A percentile compares a stretch with the other conserved stretches of the same genome.
phyloP scores from a whole-genome alignment of 345 rosid species.

The Camelina hispida region DNA sequence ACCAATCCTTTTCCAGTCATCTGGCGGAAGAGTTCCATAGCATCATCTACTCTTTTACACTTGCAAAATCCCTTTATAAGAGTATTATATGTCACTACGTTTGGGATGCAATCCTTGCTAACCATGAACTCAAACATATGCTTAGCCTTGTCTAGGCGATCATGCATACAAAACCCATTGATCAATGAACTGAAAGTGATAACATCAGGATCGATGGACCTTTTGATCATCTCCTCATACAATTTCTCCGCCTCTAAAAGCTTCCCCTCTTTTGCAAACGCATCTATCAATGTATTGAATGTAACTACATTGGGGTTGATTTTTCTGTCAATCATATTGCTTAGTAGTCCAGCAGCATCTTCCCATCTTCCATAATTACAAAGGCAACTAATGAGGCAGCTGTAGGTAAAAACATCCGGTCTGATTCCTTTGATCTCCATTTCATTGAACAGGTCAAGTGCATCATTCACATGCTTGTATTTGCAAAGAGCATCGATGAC shows the following conservation, averaged over 20 bases:
- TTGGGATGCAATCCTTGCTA: neutral
- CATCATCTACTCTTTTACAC: neutral
- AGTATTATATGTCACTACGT: neutral
- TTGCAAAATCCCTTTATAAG: neutral
- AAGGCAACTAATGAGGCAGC: neutral
- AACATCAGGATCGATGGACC: too few relatives aligned
- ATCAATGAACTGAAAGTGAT: neutral
- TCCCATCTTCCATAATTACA: conserved; percentile 12
- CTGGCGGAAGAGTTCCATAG: neutral
- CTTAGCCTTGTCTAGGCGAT: neutral
- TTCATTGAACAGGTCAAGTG: neutral
- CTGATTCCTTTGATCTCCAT: neutral
- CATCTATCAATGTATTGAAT: too few relatives aligned
- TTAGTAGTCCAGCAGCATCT: neutral
- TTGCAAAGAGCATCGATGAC: too few relatives aligned
- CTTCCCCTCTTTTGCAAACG: too few relatives aligned
- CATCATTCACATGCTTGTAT: neutral
- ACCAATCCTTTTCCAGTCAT: neutral
- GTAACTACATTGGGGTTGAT: too few relatives aligned
- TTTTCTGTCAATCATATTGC: too few relatives aligned
- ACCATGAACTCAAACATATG: neutral
- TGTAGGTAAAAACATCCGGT: neutral
- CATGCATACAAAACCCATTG: neutral
- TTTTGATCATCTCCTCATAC: too few relatives aligned
- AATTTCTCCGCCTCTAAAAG: too few relatives aligned